Evolutionary conservation across 2,329 filamentous ascomycete genomes (phyloP).

Genomic region (Basipetospora chlamydospora): DNA sequence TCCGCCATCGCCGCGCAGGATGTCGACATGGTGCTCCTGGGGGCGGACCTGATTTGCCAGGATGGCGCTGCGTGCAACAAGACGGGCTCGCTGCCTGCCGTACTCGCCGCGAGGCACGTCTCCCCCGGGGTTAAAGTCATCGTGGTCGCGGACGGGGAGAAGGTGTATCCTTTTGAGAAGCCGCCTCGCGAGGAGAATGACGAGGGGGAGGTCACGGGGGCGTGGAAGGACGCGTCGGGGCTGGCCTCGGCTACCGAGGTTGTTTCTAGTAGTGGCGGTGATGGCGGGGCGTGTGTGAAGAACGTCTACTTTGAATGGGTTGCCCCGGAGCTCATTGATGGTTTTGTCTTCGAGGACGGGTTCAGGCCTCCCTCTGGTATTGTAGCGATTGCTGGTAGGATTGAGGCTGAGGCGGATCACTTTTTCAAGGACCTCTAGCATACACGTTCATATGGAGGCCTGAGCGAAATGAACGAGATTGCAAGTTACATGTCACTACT

Average conservation of each 20-base stretch:
- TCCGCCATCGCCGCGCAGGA: slow-evolving; percentile 34
- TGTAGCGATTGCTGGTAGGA: slow-evolving; percentile 19
- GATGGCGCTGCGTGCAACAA: slow-evolving; percentile 52
- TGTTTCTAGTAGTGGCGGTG: no score
- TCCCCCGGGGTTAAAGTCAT: slow-evolving; percentile 32
- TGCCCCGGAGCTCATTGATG: slow-evolving; percentile 31
- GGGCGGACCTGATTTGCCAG: slow-evolving; percentile 46
- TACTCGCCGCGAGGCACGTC: slow-evolving; percentile 37
- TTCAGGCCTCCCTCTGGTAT: slow-evolving; percentile 25
- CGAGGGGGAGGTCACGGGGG: slow-evolving; percentile 29
- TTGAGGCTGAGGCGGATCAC: slow-evolving; percentile 20
- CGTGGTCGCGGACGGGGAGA: slow-evolving; percentile 45
- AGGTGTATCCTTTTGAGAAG: slow-evolving; percentile 33
- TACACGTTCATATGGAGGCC: no score
- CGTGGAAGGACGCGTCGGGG: slow-evolving; percentile 24
- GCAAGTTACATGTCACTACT: no score
- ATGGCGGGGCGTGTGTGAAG: slow-evolving; percentile 18
- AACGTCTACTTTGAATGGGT: slow-evolving; percentile 51
- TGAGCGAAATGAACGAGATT: no score
- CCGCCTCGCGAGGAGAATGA: slow-evolving; percentile 34
- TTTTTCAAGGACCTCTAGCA: slow-evolving; percentile 28
- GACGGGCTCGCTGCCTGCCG: slow-evolving; percentile 44
- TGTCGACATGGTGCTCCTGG: slow-evolving; percentile 46
- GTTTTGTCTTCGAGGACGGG: slow-evolving; percentile 41
- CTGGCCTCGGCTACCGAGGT: no score